Evolutionary conservation across 1,139 yeast genomes (phyloP).

Genomic region (Saccharomycopsis crataegensis): DNA sequence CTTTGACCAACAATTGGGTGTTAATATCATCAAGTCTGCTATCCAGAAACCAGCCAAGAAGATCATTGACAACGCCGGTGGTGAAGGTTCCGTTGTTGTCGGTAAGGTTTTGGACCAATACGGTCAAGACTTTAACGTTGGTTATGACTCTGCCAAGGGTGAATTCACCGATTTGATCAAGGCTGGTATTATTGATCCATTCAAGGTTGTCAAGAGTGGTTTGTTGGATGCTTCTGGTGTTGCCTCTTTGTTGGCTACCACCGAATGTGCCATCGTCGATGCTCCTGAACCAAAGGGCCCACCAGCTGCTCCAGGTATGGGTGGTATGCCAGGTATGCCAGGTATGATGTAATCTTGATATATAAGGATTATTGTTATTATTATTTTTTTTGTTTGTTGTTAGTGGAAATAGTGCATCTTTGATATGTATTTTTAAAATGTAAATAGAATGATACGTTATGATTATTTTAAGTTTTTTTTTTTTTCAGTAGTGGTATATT

Average conservation of each 20-base stretch:
- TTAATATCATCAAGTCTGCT: conserved; percentile 90
- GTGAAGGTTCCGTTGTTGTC: conserved; percentile 95
- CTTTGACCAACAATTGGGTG: conserved; percentile 98
- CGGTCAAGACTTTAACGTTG: conserved; percentile 80
- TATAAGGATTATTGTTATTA: background rate
- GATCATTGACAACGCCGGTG: conserved; percentile 97
- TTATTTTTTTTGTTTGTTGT: no score
- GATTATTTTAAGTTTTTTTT: no score
- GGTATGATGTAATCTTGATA: conserved; percentile 13
- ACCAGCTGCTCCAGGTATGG: conserved; percentile 48
- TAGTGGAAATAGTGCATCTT: no score
- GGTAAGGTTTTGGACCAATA: conserved; percentile 84
- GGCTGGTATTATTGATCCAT: conserved; percentile 97
- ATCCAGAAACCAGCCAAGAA: conserved; percentile 96
- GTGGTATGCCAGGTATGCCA: conserved; percentile 47
- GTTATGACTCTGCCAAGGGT: conserved; percentile 92
- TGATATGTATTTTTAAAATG: no score
- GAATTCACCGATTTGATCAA: conserved; percentile 95
- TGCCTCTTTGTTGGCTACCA: conserved; percentile 94
- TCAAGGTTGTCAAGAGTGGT: conserved; percentile 97
- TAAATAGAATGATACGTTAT: no score
- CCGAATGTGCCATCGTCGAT: conserved; percentile 97
- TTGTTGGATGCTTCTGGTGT: conserved; percentile 97
- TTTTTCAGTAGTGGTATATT: no score
- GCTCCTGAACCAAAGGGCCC: conserved; percentile 81